Percentiles rank a stretch among this genome's conserved stretches.
These are phyloP conservation scores for Corniculantispora saksenae DNA, from an alignment of 2,329 filamentous ascomycete species.

Conservation along the genomic window DNA sequence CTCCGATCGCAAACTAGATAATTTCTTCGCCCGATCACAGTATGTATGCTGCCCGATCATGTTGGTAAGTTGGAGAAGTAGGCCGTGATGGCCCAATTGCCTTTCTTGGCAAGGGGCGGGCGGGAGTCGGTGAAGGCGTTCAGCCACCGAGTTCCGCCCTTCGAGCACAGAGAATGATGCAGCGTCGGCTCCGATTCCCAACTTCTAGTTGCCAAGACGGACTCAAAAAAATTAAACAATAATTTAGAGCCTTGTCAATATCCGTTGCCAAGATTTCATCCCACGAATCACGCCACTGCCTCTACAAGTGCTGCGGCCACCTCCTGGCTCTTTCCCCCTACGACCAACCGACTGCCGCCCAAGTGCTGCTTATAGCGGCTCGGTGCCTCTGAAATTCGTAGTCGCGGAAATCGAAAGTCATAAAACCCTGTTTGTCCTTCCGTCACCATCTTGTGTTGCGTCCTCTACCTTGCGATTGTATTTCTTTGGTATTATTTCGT, in stretches of 20 bases:
- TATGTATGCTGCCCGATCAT: neutral
- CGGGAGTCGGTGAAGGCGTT: neutral
- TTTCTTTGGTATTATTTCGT: neutral
- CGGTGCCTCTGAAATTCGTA: neutral
- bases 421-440: neutral
- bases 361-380: constrained; percentile 2
- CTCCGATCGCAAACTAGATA: no score
- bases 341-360: constrained; percentile 6
- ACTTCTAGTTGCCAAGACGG: neutral
- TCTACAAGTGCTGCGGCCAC: neutral
- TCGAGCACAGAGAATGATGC: neutral
- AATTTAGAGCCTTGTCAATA: neutral
- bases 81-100: neutral
- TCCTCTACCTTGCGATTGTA: neutral
- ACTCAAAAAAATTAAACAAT: constrained; percentile 2
- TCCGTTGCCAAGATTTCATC: neutral
- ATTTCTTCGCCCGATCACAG: no score
- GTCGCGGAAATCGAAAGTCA: constrained; percentile 1
- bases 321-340: constrained; percentile 10
- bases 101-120: neutral
- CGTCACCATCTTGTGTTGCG: neutral
- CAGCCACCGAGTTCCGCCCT: neutral
- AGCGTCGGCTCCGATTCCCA: neutral
- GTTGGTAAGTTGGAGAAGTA: neutral
- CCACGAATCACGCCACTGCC: neutral